Evolutionary conservation across 768 basidiomycete species (phyloP), one percentile per base, ranked within the genome.

Genomic region (Panaeolus cyanescens): DNA sequence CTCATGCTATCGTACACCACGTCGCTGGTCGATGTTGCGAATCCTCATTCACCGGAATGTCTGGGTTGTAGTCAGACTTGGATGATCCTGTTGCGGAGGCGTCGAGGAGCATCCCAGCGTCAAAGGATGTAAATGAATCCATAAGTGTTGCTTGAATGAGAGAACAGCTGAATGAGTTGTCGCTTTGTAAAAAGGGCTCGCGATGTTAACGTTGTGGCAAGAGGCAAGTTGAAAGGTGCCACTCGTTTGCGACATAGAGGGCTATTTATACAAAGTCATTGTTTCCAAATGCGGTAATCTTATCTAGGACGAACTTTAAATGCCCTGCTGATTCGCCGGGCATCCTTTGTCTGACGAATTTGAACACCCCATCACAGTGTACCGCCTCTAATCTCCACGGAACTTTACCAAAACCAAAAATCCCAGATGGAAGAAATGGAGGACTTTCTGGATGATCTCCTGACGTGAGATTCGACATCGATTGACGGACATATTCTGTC

Each of bases 391-490:
- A n/a, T n/a, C 65, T 72, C 0, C 71, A 73, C 31, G 71, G 71
- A 0, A 67, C 67, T 1, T 54, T 56, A 12, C 68, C 58, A 32
- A 71, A 66, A 60, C 73, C 65, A 1, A 77, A n/a, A 76, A 76
- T 80, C 70, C 54, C 75, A 81, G n/a, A 85, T 83, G 65, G 75
- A 74, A 34, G 80, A 85, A 56, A 86, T 92, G 87, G 83, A 91
- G 71, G 87, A 85, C 40, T 92, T 89, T 66, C 72, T 91, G 30
- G 90, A 91, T 61, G 88, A 90, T 34, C 69, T 91, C 3, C 68
- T 91, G 30, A 71, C 60, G 12, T 65, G 32, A 64, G 13, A 4
- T 8, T 13, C 32, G 32, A 45, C 25, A 31, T 22, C 20, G n/a
- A n/a, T n/a, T n/a, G n/a, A n/a, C n/a, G n/a, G n/a, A n/a, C n/a